These are phyloP conservation scores for Ustilago crameri DNA, from an alignment of 1,284 basidiomycete species.

Conservation along the genomic window DNA sequence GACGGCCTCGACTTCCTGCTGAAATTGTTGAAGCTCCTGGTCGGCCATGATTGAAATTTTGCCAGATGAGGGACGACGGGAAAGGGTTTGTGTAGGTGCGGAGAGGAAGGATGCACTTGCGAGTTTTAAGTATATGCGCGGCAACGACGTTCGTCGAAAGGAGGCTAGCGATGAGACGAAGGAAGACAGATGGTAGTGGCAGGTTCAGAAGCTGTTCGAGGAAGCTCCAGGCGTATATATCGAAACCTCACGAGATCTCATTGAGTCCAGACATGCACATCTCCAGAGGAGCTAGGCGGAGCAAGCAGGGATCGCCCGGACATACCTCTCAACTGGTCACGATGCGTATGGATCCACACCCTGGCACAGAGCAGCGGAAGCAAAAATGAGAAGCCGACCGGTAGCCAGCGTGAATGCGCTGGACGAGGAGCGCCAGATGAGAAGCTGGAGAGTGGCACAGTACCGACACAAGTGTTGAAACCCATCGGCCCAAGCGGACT, in stretches of 20 bases:
- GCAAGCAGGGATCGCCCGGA: conserved; percentile 14
- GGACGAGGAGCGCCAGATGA: conserved; percentile 7
- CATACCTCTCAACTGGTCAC: background rate
- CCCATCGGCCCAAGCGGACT: conserved; percentile 12
- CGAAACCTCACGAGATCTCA: background rate
- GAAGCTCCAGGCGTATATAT: conserved; percentile 11
- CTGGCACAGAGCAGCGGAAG: background rate
- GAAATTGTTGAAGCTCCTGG: conserved; percentile 72
- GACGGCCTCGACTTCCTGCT: conserved; percentile 82
- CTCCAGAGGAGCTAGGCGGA: conserved; percentile 6
- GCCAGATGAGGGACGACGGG: background rate
- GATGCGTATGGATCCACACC: background rate
- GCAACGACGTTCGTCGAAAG: background rate
- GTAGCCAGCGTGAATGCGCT: conserved; percentile 14
- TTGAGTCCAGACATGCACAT: conserved; percentile 1
- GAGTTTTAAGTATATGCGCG: background rate
- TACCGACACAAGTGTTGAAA: conserved; percentile 30
- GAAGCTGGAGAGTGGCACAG: conserved; percentile 6
- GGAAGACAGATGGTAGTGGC: conserved; percentile 1
- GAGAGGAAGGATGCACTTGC: background rate
- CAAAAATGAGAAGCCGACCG: background rate
- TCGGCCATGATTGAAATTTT: conserved; percentile 45
- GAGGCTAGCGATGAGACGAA: background rate
- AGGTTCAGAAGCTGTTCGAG: background rate
- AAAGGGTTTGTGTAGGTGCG: too few relatives aligned